These are phyloP conservation scores for Leucaena leucocephala DNA, from an alignment of 306 rosid genomes.

Conservation along the genomic window DNA sequence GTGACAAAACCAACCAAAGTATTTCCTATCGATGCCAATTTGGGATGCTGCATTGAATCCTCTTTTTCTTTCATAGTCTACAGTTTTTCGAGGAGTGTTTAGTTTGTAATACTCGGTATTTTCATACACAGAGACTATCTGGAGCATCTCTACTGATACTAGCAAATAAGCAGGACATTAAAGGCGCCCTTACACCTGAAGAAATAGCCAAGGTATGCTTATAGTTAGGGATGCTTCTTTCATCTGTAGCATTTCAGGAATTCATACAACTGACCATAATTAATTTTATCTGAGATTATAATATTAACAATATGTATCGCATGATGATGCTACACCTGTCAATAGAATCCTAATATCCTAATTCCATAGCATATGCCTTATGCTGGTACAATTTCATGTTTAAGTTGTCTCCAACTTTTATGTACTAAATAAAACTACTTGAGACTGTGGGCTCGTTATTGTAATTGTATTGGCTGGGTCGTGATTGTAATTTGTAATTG, in stretches of 20 bases:
- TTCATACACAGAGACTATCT: neutral
- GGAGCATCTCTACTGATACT: constrained; percentile 68
- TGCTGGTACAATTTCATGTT: neutral
- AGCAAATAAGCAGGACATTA: constrained; percentile 92
- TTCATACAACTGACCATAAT: neutral
- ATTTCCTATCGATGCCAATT: neutral
- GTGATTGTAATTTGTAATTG: neutral
- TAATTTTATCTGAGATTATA: neutral
- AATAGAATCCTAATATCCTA: neutral
- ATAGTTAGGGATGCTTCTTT: neutral
- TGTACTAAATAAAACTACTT: neutral
- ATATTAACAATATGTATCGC: neutral
- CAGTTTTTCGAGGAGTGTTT: neutral
- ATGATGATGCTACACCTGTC: neutral
- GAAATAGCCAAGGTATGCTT: constrained; percentile 74
- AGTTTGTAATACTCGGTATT: neutral
- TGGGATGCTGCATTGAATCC: neutral
- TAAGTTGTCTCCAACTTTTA: neutral
- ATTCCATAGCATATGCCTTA: neutral
- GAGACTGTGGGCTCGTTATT: neutral
- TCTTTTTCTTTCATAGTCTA: neutral
- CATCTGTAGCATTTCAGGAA: neutral
- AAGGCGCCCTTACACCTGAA: constrained; percentile 75
- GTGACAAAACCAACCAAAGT: constrained; percentile 2
- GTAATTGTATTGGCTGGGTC: neutral